A percentile compares a stretch with the other conserved stretches of the same genome.
Evolutionary conservation across 192 early-diverging fungal genomes (phyloP).

Genomic region (Podila clonocystis): DNA sequence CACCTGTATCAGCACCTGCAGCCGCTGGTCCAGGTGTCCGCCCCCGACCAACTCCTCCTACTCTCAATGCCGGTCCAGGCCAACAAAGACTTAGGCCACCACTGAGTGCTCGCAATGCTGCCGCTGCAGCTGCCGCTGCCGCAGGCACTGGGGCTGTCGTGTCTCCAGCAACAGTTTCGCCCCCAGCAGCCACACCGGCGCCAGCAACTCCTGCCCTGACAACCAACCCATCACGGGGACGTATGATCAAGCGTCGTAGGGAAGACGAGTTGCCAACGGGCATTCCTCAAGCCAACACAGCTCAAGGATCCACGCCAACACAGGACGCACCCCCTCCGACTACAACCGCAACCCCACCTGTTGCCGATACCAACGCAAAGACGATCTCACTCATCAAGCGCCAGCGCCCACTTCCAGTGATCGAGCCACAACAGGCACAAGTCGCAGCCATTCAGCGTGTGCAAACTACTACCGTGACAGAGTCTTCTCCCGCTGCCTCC

Average conservation of each 20-base stretch:
- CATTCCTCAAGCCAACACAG: constrained; percentile 12
- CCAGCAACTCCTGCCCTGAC: background rate
- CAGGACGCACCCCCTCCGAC: constrained; percentile 30
- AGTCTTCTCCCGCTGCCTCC: constrained; percentile 4
- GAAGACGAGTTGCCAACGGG: constrained; percentile 27
- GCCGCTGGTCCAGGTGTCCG: constrained; percentile 12
- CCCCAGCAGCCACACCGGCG: background rate
- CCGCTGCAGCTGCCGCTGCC: background rate
- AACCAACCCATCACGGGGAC: constrained; percentile 9
- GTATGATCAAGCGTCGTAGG: constrained; percentile 36
- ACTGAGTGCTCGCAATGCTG: constrained; percentile 22
- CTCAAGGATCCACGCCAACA: background rate
- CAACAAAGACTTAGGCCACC: constrained; percentile 40
- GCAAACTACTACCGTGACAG: constrained; percentile 6
- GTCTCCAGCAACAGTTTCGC: background rate
- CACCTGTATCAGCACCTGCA: background rate
- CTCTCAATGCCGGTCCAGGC: constrained; percentile 8
- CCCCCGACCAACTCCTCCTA: constrained; percentile 13
- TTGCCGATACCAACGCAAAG: constrained; percentile 28
- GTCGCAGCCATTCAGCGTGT: constrained; percentile 24
- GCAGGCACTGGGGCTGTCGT: background rate
- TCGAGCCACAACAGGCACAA: constrained; percentile 2
- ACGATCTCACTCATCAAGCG: constrained; percentile 43
- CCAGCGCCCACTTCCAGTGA: constrained; percentile 32
- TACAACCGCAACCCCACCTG: constrained; percentile 10